Evolutionary conservation across 2,329 filamentous ascomycete genomes (phyloP).

Genomic region (Septoria linicola): DNA sequence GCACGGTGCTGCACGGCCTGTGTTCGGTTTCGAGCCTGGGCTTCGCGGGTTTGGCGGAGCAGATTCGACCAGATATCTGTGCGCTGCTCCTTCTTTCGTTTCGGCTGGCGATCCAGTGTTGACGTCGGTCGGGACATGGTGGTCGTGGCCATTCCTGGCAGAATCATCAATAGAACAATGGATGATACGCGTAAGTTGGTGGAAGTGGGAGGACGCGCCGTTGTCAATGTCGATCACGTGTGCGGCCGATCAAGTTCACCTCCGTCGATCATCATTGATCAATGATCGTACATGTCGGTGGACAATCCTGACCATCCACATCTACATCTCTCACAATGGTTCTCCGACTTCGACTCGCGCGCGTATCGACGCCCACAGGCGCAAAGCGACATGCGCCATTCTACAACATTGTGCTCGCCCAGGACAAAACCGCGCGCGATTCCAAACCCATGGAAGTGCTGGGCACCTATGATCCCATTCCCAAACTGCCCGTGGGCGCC

Average conservation of each 20-base stretch:
- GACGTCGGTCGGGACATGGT: slow-evolving; percentile 19
- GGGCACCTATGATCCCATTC: slow-evolving; percentile 62
- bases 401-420: slow-evolving; percentile 94
- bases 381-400: slow-evolving; percentile 76
- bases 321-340: slow-evolving; percentile 60
- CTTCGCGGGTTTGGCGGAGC: slow-evolving; percentile 38
- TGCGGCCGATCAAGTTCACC: slow-evolving; percentile 4
- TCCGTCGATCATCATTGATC: too few species aligned
- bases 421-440: slow-evolving; percentile 84
- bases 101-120: slow-evolving; percentile 15
- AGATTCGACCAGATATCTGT: slow-evolving; percentile 39
- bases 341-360: slow-evolving; percentile 86
- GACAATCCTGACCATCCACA: too few species aligned
- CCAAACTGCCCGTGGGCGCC: slow-evolving; percentile 54
- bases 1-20: slow-evolving; percentile 34
- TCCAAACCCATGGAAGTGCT: slow-evolving; percentile 91
- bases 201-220: too few species aligned
- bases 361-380: slow-evolving; percentile 65
- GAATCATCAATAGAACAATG: not conserved
- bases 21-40: slow-evolving; percentile 37
- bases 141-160: slow-evolving; percentile 20
- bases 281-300: too few species aligned
- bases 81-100: slow-evolving; percentile 32
- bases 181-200: slow-evolving; percentile 3
- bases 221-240: slow-evolving; percentile 7